Percentiles rank a stretch among this genome's conserved stretches.
These are phyloP conservation scores for Nemania sp. DNA, from an alignment of 2,329 filamentous ascomycete genomes.

Conservation along the genomic window DNA sequence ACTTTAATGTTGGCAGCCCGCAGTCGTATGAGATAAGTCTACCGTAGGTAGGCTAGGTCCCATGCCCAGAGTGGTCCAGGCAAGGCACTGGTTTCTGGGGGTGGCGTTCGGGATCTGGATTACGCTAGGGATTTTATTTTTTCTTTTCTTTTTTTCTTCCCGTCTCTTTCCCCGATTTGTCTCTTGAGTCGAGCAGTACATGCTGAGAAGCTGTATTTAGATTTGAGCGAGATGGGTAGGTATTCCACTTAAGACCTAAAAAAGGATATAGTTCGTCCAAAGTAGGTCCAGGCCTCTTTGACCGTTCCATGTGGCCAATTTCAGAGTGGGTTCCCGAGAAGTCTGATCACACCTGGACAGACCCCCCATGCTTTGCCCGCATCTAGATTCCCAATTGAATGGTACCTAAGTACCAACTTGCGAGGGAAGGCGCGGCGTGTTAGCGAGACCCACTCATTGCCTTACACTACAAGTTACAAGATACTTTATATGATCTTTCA, in stretches of 20 bases:
- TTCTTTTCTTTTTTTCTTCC: too few relatives aligned
- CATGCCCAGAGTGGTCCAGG: too few relatives aligned
- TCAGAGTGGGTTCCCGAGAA: slow-evolving; percentile 16
- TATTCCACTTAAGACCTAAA: too few relatives aligned
- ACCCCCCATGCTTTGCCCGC: slow-evolving; percentile 1
- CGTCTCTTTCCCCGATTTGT: too few relatives aligned
- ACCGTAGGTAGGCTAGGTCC: too few relatives aligned
- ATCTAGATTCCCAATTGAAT: neutral
- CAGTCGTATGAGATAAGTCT: too few relatives aligned
- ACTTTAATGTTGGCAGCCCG: neutral
- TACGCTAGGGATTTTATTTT: neutral
- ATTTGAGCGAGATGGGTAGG: too few relatives aligned
- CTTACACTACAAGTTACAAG: neutral
- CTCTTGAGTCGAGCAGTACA: too few relatives aligned
- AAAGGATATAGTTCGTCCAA: too few relatives aligned
- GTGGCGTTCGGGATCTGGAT: slow-evolving; percentile 12
- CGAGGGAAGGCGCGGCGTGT: neutral
- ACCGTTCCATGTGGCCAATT: too few relatives aligned
- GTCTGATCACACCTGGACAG: slow-evolving; percentile 7
- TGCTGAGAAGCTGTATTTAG: too few relatives aligned
- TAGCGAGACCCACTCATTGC: neutral
- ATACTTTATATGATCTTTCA: neutral
- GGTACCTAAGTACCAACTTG: neutral
- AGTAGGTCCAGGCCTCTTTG: too few relatives aligned
- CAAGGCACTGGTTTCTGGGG: neutral